A percentile compares a stretch with the other conserved stretches of the same genome.
Evolutionary conservation across 768 basidiomycete genomes (phyloP).

Genomic region (Lactarius trivialis): DNA sequence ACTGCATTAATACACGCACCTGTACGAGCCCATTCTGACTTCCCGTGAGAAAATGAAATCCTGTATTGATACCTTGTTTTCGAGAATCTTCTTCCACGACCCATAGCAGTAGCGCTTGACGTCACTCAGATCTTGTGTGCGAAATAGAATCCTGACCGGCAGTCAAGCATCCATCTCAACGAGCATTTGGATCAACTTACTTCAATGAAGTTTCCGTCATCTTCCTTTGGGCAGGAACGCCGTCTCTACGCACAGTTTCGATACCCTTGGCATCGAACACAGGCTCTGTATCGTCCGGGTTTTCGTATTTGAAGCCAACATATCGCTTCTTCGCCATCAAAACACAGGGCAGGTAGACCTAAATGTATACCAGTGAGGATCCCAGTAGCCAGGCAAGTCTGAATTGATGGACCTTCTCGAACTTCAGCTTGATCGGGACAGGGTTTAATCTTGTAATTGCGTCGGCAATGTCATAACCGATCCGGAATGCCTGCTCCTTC

Average conservation of each 20-base stretch:
- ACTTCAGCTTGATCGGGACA: constrained; percentile 89
- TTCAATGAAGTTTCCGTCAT: constrained; percentile 88
- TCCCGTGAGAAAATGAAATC: constrained; percentile 96
- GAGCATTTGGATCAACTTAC: constrained; percentile 36
- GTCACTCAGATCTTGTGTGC: constrained; percentile 79
- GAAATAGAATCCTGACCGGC: constrained; percentile 70
- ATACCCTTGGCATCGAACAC: constrained; percentile 96
- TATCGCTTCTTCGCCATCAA: constrained; percentile 99
- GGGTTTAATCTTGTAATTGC: constrained; percentile 83
- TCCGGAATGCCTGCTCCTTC: constrained; percentile 88
- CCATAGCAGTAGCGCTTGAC: constrained; percentile 84
- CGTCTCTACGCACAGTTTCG: constrained; percentile 92
- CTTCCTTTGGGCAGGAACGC: constrained; percentile 84
- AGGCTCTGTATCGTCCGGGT: constrained; percentile 68
- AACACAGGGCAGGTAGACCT: constrained; percentile 94
- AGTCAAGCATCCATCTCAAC: constrained; percentile 8
- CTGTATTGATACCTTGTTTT: constrained; percentile 75
- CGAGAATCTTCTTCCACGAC: constrained; percentile 80
- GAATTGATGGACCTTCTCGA: constrained; percentile 70
- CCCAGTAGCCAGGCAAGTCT: neutral
- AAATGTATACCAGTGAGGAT: neutral
- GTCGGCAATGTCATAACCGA: constrained; percentile 90
- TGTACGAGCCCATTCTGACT: constrained; percentile 89
- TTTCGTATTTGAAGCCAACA: constrained; percentile 94
- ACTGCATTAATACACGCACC: constrained; percentile 38